phyloP scores from a whole-genome alignment of 768 basidiomycete genomes.

The Nidularia pulvinata region DNA sequence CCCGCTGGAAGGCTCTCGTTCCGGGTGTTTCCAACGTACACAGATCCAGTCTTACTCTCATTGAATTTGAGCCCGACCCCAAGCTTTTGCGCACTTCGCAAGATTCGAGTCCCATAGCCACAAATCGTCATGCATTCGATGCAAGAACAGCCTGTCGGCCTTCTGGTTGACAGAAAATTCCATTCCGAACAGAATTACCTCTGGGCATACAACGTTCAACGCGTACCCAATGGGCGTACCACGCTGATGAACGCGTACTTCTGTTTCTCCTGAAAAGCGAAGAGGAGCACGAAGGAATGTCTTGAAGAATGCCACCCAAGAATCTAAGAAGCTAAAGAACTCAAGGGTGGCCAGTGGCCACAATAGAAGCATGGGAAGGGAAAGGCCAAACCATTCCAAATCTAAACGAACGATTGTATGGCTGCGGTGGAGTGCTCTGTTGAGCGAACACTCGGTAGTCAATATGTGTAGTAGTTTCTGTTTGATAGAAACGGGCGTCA shows the following conservation, averaged over 20 bases:
- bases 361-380: conserved; percentile 8
- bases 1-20: conserved; percentile 22
- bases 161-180: conserved; percentile 46
- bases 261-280: conserved; percentile 27
- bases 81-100: conserved; percentile 28
- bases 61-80: conserved; percentile 43
- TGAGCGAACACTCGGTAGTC: conserved; percentile 3
- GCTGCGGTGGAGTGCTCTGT: background rate
- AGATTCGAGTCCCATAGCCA: conserved; percentile 38
- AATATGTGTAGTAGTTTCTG: conserved; percentile 11
- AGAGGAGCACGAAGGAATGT: conserved; percentile 28
- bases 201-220: conserved; percentile 37
- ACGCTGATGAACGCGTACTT: conserved; percentile 28
- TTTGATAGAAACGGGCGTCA: conserved; percentile 23
- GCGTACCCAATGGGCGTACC: conserved; percentile 43
- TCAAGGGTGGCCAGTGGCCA: conserved; percentile 16
- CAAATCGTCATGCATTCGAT: conserved; percentile 45
- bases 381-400: conserved; percentile 4
- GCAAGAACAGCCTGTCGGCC: conserved; percentile 36
- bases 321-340: conserved; percentile 17
- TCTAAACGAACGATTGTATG: conserved; percentile 1
- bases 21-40: conserved; percentile 21
- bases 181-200: conserved; percentile 40
- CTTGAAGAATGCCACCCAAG: conserved; percentile 23
- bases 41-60: conserved; percentile 37